Percentiles rank a stretch among this genome's conserved stretches.
phyloP scores from a whole-genome alignment of 345 rosid species.

The Pistacia vera region DNA sequence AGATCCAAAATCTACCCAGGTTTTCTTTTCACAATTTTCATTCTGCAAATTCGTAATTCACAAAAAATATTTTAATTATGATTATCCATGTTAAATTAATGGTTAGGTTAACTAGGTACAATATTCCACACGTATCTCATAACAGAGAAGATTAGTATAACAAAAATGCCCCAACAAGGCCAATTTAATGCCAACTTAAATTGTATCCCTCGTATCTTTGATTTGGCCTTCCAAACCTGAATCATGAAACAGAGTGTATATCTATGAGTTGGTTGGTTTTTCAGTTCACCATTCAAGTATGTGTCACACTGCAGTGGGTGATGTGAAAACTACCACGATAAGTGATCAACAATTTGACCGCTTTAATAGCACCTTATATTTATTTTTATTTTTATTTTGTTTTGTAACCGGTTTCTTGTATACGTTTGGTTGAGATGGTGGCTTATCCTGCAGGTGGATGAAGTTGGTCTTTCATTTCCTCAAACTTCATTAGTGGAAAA shows the following conservation, averaged over 20 bases:
- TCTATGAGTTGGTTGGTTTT: neutral
- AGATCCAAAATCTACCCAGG: too few relatives aligned
- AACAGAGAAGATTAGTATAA: too few relatives aligned
- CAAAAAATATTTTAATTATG: too few relatives aligned
- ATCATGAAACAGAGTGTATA: neutral
- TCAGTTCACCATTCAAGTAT: neutral
- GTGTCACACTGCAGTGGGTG: neutral
- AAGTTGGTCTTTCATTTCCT: conserved; percentile 51
- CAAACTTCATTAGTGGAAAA: conserved; percentile 42
- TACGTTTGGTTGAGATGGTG: neutral
- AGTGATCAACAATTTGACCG: conserved; percentile 2
- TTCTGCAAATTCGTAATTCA: too few relatives aligned
- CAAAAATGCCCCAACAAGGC: neutral
- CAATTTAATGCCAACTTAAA: neutral
- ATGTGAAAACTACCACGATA: neutral
- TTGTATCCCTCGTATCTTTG: neutral
- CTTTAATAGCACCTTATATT: neutral
- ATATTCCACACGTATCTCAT: too few relatives aligned
- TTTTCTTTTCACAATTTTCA: too few relatives aligned
- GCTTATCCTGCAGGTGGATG: conserved; percentile 63
- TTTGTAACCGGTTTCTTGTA: neutral
- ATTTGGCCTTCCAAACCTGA: neutral
- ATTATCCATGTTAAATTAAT: too few relatives aligned
- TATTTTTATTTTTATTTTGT: neutral
- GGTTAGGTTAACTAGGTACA: too few relatives aligned